phyloP scores from a whole-genome alignment of 805 yeast genomes.

The Wickerhamiella alocasiicola region DNA sequence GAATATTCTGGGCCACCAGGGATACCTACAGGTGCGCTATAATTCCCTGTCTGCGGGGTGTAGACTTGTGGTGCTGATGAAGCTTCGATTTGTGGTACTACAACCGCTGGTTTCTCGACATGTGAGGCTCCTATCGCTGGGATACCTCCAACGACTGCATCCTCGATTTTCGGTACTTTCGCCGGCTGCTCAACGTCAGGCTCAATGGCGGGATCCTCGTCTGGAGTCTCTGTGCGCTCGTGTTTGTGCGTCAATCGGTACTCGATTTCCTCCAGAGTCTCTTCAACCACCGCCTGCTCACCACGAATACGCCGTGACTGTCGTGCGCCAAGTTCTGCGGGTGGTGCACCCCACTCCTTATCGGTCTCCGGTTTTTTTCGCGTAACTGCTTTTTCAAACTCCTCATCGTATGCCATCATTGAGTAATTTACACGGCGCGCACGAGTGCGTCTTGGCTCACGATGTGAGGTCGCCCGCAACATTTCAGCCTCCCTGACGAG shows the following conservation, averaged over 20 bases:
- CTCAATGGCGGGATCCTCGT: no score
- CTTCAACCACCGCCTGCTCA: not conserved
- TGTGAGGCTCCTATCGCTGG: no score
- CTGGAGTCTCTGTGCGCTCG: not conserved
- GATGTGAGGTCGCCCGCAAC: constrained; percentile 23
- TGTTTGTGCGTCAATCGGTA: not conserved
- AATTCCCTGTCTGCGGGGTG: no score
- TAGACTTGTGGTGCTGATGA: no score
- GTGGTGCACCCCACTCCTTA: constrained; percentile 25
- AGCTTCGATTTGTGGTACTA: no score
- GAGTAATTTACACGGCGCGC: constrained; percentile 20
- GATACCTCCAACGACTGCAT: no score
- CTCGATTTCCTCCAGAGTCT: constrained; percentile 2
- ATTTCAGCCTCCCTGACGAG: constrained; percentile 17
- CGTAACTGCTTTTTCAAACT: constrained; percentile 22
- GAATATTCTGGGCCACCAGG: no score
- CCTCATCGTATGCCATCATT: constrained; percentile 11
- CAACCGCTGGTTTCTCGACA: no score
- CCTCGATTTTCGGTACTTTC: not conserved
- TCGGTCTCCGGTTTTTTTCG: constrained; percentile 53
- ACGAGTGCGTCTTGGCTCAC: constrained; percentile 25
- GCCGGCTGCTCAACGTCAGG: not conserved
- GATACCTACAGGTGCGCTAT: no score
- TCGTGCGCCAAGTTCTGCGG: constrained; percentile 6
- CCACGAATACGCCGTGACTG: constrained; percentile 11